Evolutionary conservation across 176 grass and related monocot genomes (phyloP).

Genomic region (Miscanthus lutarioriparius): DNA sequence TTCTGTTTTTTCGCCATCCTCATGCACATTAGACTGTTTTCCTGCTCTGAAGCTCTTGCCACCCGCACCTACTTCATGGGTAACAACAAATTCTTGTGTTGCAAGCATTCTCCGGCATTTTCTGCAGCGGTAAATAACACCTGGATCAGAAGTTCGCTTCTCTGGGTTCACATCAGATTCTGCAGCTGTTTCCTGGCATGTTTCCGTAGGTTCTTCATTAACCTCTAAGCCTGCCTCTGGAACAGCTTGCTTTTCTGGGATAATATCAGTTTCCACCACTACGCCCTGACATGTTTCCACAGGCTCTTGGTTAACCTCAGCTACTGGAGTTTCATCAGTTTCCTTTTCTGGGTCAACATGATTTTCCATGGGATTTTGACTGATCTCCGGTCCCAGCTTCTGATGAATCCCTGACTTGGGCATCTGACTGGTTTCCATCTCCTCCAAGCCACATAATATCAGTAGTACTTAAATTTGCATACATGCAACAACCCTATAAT

Average conservation of each 20-base stretch:
- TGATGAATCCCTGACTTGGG: neutral
- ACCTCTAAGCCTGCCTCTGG: neutral
- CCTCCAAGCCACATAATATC: slow-evolving; percentile 11
- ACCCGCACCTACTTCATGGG: slow-evolving; percentile 63
- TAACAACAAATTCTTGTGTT: slow-evolving; percentile 61
- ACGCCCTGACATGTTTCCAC: slow-evolving; percentile 20
- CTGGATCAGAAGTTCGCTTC: slow-evolving; percentile 40
- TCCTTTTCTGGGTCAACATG: slow-evolving; percentile 15
- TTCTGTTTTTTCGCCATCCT: slow-evolving; percentile 49
- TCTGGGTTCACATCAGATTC: slow-evolving; percentile 35
- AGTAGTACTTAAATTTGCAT: neutral
- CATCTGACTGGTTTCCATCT: slow-evolving; percentile 24
- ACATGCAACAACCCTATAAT: neutral
- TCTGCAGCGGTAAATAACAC: slow-evolving; percentile 68
- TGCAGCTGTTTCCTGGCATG: slow-evolving; percentile 8
- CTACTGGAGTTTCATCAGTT: neutral
- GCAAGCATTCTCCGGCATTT: slow-evolving; percentile 80
- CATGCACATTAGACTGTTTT: slow-evolving; percentile 31
- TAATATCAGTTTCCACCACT: slow-evolving; percentile 31
- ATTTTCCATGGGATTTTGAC: slow-evolving; percentile 19
- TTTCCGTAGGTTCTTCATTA: neutral
- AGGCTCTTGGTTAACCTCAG: slow-evolving; percentile 5
- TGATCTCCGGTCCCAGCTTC: slow-evolving; percentile 19
- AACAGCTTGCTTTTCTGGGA: slow-evolving; percentile 30
- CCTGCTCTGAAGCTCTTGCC: slow-evolving; percentile 50